Percentiles rank a stretch among this genome's conserved stretches.
Evolutionary conservation across 2,329 filamentous ascomycete genomes (phyloP).

Genomic region (Lachnellula arida): DNA sequence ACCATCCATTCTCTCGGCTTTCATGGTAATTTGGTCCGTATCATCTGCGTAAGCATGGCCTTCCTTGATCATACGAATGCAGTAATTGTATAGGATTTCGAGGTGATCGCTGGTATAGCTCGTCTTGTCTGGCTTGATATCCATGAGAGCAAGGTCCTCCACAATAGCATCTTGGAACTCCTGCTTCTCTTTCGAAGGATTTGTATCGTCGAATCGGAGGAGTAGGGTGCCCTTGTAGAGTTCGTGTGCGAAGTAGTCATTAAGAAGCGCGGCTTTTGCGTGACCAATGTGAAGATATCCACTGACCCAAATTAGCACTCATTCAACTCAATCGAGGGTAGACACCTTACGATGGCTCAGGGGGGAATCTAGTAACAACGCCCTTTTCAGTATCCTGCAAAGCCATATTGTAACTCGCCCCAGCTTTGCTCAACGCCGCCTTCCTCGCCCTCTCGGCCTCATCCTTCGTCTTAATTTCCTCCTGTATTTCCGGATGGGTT

Average conservation of each 20-base stretch:
- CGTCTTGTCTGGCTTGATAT: constrained; percentile 80
- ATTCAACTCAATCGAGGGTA: background rate
- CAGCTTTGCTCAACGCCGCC: constrained; percentile 65
- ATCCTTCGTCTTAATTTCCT: constrained; percentile 65
- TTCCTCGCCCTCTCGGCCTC: constrained; percentile 66
- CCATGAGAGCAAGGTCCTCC: constrained; percentile 86
- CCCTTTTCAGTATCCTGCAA: constrained; percentile 81
- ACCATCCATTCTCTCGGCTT: constrained; percentile 76
- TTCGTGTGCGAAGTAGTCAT: constrained; percentile 94
- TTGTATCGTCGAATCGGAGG: constrained; percentile 94
- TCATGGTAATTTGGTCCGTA: constrained; percentile 85
- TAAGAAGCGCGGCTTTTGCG: constrained; percentile 87
- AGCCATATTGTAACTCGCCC: constrained; percentile 84
- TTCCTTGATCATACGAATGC: constrained; percentile 76
- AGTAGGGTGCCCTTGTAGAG: constrained; percentile 88
- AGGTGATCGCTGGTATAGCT: constrained; percentile 97
- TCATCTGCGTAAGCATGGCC: constrained; percentile 94
- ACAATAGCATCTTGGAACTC: constrained; percentile 94
- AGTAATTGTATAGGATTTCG: constrained; percentile 82
- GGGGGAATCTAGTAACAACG: constrained; percentile 87
- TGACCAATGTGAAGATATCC: constrained; percentile 95
- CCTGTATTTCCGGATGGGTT: constrained; percentile 69
- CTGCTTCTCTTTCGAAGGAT: constrained; percentile 94
- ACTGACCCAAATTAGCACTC: constrained; percentile 19
- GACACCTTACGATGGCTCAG: constrained; percentile 74